Conservation (phyloP, 2,329 filamentous ascomycete species). For the Boeremia lycopersici region DNA sequence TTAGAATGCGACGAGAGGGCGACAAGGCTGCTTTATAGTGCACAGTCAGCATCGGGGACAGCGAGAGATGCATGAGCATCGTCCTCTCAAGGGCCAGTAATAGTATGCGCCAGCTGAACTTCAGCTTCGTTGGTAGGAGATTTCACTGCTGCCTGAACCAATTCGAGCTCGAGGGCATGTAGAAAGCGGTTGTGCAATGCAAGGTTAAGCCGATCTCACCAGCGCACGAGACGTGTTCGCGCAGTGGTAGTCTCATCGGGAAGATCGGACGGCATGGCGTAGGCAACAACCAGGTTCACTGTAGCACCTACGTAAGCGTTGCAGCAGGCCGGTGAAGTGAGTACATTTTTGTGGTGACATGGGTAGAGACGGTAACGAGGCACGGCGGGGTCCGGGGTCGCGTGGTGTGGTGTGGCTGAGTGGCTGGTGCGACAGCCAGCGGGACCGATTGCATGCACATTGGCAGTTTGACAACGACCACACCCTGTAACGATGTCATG, state of each 20-base stretch:
- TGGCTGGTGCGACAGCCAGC: conserved; percentile 13
- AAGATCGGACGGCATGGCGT: not conserved
- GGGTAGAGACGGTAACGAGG: not conserved
- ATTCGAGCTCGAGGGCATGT: not conserved
- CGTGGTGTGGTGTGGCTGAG: conserved; percentile 8
- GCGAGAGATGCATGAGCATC: conserved; percentile 6
- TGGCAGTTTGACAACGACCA: conserved; percentile 5
- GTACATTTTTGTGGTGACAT: not conserved
- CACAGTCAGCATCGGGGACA: conserved; percentile 7
- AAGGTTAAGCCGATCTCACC: not conserved
- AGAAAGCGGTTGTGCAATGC: not conserved
- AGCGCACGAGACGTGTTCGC: not conserved
- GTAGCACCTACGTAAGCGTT: not conserved
- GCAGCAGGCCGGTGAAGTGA: not conserved
- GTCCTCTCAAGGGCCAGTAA: not conserved
- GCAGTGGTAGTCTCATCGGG: not conserved
- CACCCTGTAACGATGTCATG: conserved; percentile 31
- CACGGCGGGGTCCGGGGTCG: not conserved
- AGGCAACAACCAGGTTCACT: not conserved
- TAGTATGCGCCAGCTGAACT: not conserved
- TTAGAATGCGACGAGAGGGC: not conserved
- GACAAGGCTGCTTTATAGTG: conserved; percentile 1
- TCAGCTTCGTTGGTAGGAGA: conserved; percentile 2
- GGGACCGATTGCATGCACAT: conserved; percentile 6
- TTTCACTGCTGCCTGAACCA: conserved; percentile 6